A percentile compares a stretch with the other conserved stretches of the same genome.
Conservation (phyloP, 2,329 filamentous ascomycete species). For the Colletotrichum somersetense region DNA sequence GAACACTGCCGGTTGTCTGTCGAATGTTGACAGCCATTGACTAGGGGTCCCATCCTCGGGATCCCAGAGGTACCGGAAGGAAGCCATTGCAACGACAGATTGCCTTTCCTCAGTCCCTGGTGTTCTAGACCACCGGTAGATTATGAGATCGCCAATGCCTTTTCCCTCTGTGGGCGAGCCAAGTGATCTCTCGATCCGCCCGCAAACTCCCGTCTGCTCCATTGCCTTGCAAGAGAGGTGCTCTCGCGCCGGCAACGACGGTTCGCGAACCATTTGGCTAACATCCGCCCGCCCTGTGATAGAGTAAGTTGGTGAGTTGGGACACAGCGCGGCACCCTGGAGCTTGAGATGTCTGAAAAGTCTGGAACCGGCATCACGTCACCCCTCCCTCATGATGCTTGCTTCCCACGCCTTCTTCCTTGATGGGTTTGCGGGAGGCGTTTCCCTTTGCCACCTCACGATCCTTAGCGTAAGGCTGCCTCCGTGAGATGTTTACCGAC, state of each 20-base stretch:
- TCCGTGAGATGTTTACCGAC: background rate
- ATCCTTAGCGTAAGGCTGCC: conserved; percentile 26
- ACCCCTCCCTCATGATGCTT: background rate
- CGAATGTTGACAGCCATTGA: too few species aligned
- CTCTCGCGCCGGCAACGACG: background rate
- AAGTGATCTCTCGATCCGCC: background rate
- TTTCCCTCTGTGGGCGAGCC: background rate
- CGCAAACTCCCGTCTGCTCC: background rate
- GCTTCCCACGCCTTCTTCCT: background rate
- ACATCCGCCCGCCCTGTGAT: background rate
- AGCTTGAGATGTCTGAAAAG: background rate
- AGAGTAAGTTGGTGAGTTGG: too few species aligned
- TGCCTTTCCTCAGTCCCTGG: background rate
- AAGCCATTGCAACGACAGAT: background rate
- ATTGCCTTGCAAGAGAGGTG: background rate
- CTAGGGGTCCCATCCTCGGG: background rate
- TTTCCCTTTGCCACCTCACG: background rate
- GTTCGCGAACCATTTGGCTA: conserved; percentile 15
- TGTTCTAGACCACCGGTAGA: conserved; percentile 1
- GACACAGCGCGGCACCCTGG: background rate
- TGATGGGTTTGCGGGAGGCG: background rate
- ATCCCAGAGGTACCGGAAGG: background rate
- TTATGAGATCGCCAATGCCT: background rate
- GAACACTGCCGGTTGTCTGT: background rate
- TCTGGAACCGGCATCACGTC: conserved; percentile 34